Percentiles rank a stretch among this genome's conserved stretches.
Evolutionary conservation across 2,329 filamentous ascomycete genomes (phyloP).

Genomic region (Phyllosticta paracitricarpa): DNA sequence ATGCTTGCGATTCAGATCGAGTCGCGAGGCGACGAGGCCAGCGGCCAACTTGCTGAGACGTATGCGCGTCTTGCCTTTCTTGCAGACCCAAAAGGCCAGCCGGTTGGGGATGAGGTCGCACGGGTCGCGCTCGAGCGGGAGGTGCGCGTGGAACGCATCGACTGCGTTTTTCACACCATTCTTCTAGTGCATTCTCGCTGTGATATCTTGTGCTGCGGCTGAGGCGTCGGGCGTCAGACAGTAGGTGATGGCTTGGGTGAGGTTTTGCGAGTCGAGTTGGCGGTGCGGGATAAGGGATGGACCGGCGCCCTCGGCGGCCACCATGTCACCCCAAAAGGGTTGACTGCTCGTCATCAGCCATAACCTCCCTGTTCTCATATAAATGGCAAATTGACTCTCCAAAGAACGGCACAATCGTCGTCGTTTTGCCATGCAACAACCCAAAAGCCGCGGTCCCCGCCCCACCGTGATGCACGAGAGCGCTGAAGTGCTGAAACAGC

Average conservation of each 20-base stretch:
- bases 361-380: no score
- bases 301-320: constrained; percentile 40
- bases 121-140: constrained; percentile 37
- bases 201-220: constrained; percentile 29
- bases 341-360: constrained; percentile 20
- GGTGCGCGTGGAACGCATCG: constrained; percentile 36
- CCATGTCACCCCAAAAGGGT: constrained; percentile 46
- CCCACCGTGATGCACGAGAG: constrained; percentile 50
- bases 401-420: constrained; percentile 48
- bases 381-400: constrained; percentile 29
- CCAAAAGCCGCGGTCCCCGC: constrained; percentile 50
- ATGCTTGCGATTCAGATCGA: constrained; percentile 56
- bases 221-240: constrained; percentile 32
- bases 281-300: constrained; percentile 39
- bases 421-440: constrained; percentile 41
- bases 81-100: constrained; percentile 55
- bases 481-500: constrained; percentile 46
- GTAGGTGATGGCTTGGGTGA: constrained; percentile 37
- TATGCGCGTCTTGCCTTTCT: constrained; percentile 19
- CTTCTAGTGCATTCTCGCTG: constrained; percentile 33
- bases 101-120: constrained; percentile 60
- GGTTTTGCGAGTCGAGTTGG: constrained; percentile 32
- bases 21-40: constrained; percentile 54
- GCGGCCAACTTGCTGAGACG: constrained; percentile 64
- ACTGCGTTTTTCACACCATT: constrained; percentile 33